Percentiles rank a stretch among this genome's conserved stretches.
These are phyloP conservation scores for Rubia balearica DNA, from an alignment of 305 asterid genomes.

Conservation along the genomic window DNA sequence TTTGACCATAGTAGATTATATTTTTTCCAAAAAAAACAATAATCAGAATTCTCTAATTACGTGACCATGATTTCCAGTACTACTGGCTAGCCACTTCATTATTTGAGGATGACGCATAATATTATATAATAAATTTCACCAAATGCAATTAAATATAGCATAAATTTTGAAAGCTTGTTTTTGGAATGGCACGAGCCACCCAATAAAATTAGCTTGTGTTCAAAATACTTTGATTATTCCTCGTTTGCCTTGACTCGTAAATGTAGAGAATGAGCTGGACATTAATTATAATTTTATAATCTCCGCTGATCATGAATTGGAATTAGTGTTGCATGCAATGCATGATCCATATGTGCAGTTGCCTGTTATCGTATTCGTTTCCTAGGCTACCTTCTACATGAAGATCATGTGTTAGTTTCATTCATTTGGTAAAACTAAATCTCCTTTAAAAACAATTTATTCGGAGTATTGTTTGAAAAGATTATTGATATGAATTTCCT, in stretches of 20 bases:
- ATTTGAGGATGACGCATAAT: background rate
- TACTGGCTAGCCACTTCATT: background rate
- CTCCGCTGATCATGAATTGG: background rate
- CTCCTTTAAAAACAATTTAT: no score
- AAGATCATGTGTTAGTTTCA: no score
- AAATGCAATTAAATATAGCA: no score
- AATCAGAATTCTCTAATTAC: background rate
- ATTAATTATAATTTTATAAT: background rate
- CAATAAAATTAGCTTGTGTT: background rate
- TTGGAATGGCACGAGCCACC: background rate
- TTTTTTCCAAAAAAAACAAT: no score
- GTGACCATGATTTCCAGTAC: background rate
- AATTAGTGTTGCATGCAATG: background rate
- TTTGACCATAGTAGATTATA: no score
- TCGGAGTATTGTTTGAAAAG: no score
- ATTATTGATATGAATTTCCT: no score
- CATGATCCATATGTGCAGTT: background rate
- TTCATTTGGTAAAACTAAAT: no score
- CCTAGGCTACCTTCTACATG: no score
- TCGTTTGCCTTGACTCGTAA: background rate
- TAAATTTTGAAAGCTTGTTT: no score
- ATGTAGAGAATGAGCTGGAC: background rate
- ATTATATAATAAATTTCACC: no score
- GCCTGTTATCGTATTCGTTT: no score
- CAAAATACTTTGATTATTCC: constrained; percentile 7